Conservation (phyloP, 2,329 filamentous ascomycete species). For the Xylaria sp. region DNA sequence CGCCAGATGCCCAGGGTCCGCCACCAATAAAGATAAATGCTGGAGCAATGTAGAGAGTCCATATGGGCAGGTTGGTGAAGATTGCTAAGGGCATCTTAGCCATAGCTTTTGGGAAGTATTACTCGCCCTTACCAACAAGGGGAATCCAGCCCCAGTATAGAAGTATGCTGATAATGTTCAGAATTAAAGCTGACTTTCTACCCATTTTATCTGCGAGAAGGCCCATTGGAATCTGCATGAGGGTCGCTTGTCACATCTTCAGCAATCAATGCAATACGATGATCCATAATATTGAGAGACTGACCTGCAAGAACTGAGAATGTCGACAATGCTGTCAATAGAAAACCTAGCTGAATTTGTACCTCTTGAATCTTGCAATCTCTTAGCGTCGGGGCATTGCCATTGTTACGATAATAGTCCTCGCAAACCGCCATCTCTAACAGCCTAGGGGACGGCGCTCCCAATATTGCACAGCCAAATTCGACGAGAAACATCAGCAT, state of each 20-base stretch:
- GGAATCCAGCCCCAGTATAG: constrained; percentile 33
- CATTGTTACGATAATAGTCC: constrained; percentile 21
- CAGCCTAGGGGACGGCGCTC: constrained; percentile 25
- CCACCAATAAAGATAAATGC: constrained; percentile 27
- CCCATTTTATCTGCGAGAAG: constrained; percentile 27
- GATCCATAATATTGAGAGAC: not conserved
- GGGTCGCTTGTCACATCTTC: constrained; percentile 17
- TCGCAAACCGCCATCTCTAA: constrained; percentile 29
- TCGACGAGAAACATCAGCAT: constrained; percentile 30
- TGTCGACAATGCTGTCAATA: constrained; percentile 27
- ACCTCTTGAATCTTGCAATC: constrained; percentile 27
- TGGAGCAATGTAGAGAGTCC: constrained; percentile 21
- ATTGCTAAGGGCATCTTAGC: constrained; percentile 21
- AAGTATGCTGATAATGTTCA: constrained; percentile 29
- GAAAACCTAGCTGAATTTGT: constrained; percentile 18
- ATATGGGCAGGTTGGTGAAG: constrained; percentile 12
- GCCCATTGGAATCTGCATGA: constrained; percentile 34
- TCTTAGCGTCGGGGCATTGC: not conserved
- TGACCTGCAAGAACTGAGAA: constrained; percentile 29
- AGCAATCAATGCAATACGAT: not conserved
- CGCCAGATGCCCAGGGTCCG: constrained; percentile 32
- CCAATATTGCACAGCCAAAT: constrained; percentile 26
- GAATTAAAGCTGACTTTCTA: constrained; percentile 13
- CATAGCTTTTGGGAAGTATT: not conserved
- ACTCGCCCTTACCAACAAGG: constrained; percentile 15